These are phyloP conservation scores for Paecilomyces sp. DNA, from an alignment of 2,329 filamentous ascomycete species.

Conservation along the genomic window DNA sequence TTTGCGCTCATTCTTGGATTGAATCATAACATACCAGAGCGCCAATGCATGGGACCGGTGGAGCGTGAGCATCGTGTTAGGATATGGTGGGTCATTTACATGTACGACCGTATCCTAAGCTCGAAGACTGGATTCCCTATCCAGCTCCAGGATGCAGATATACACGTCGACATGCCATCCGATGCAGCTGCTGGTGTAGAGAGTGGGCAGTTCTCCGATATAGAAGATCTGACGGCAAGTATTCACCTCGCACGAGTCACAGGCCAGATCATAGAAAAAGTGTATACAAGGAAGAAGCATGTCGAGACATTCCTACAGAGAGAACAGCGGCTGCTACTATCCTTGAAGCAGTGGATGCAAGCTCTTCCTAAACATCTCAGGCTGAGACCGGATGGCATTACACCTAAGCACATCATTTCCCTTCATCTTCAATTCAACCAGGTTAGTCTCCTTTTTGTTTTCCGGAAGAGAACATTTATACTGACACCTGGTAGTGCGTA, in stretches of 20 bases:
- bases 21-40: constrained; percentile 34
- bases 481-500: constrained; percentile 18
- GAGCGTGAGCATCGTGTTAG: constrained; percentile 33
- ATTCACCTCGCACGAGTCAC: constrained; percentile 31
- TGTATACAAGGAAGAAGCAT: constrained; percentile 29
- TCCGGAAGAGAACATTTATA: not conserved
- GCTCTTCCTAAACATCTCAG: constrained; percentile 27
- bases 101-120: constrained; percentile 41
- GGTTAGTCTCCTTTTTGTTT: constrained; percentile 6
- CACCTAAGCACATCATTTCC: constrained; percentile 25
- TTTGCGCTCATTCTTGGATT: constrained; percentile 37
- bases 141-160: constrained; percentile 44
- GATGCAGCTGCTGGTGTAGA: constrained; percentile 22
- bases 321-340: constrained; percentile 33
- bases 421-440: constrained; percentile 34
- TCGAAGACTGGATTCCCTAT: constrained; percentile 44
- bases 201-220: constrained; percentile 30
- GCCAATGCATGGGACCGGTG: constrained; percentile 26
- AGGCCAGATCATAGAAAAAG: constrained; percentile 25
- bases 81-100: constrained; percentile 34
- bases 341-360: constrained; percentile 32
- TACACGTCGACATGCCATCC: constrained; percentile 33
- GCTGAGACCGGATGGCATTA: constrained; percentile 25
- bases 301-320: constrained; percentile 31
- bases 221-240: constrained; percentile 29